Evolutionary conservation across 2,329 filamentous ascomycete species (phyloP), one percentile per base, ranked within the genome.

Genomic region (Gliomastix tumulicola): DNA sequence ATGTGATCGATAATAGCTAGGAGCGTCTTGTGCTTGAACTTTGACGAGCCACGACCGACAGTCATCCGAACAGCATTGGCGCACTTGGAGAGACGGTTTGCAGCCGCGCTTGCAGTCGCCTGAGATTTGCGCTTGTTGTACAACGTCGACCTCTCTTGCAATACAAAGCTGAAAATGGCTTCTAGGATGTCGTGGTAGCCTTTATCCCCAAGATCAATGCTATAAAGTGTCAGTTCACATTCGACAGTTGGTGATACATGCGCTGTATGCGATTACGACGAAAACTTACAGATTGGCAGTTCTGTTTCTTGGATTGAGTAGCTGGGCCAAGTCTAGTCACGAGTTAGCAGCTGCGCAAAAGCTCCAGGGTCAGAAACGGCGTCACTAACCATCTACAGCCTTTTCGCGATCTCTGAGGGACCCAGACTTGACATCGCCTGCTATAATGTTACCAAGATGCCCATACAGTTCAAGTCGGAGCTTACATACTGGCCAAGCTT

Each of bases 141-240:
- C 44, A 76, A 84, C 15, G 60, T 55, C 9, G 78, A 67, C 53
- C 86, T 88, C 47, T 95, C 88, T 12, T 70, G 59, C 15, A 81
- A 56, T 2, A 74, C 74, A 51, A 72, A 82, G 37, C 74, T 71
- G 52, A 96, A 95, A 4, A 97, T 65, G 2, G 77, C 74, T 50
- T 96, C 88, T 48, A 87, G 86, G 30, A 96, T 79, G 41, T 76
- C 74, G 51, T 92, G 83, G 47, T 85, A 94, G n/a, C 75, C 74
- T 53, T 84, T 85, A 53, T 94, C 87, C 32, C 73, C 74, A 22
- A 95, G 65, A 11, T 59, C 50, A 21, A 56, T 50, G 23, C 59
- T 62, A 10, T 16, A 25, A 42, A 25, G 20, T 50, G 50, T 21
- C 31, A 40, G n/a, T n/a, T n/a, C n/a, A n/a, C n/a, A n/a, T n/a